phyloP scores from a whole-genome alignment of 2,329 filamentous ascomycete species.

The Fusarium citri region DNA sequence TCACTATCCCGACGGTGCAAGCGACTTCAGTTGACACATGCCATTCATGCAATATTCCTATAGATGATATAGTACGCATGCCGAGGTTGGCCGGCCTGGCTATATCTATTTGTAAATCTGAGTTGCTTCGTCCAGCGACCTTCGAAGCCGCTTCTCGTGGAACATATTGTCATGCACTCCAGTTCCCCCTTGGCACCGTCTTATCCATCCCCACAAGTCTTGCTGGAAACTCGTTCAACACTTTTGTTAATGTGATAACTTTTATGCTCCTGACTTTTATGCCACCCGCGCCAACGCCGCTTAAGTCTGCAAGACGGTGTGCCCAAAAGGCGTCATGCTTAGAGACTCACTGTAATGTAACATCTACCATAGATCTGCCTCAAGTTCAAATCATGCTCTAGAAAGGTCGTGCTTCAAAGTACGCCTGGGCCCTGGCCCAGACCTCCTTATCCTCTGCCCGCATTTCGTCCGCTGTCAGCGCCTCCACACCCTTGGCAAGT shows the following conservation, averaged over 20 bases:
- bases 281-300: constrained; percentile 45
- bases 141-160: constrained; percentile 8
- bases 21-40: not conserved
- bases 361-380: constrained; percentile 35
- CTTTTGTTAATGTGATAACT: constrained; percentile 42
- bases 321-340: constrained; percentile 40
- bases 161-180: constrained; percentile 8
- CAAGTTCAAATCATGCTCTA: constrained; percentile 39
- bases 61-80: constrained; percentile 27
- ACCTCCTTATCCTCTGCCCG: constrained; percentile 58
- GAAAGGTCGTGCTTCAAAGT: constrained; percentile 60
- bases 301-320: constrained; percentile 38
- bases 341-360: constrained; percentile 37
- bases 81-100: constrained; percentile 14
- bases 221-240: constrained; percentile 32
- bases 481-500: constrained; percentile 67
- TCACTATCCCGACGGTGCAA: not conserved
- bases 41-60: constrained; percentile 14
- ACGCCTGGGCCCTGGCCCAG: constrained; percentile 68
- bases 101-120: constrained; percentile 16
- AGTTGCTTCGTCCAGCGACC: constrained; percentile 12
- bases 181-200: not conserved
- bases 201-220: constrained; percentile 39
- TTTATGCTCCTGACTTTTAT: constrained; percentile 40
- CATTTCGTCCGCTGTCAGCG: constrained; percentile 62